Conservation (phyloP, 768 basidiomycete species). For the Scleroderma bovista region DNA sequence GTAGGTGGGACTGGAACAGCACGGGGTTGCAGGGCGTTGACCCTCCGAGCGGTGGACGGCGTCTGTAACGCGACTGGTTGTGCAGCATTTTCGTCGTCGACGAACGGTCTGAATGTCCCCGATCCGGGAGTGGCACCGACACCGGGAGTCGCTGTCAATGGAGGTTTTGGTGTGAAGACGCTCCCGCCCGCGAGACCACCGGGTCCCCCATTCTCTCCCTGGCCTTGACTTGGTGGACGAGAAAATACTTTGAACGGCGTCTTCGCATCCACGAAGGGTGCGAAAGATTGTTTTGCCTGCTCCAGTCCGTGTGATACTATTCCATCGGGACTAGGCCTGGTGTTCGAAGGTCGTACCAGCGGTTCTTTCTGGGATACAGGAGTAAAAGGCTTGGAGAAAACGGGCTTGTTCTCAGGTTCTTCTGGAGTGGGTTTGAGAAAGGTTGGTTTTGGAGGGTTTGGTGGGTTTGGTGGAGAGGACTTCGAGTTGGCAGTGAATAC, state of each 20-base stretch:
- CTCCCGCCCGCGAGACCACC: conserved; percentile 13
- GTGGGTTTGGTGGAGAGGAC: conserved; percentile 18
- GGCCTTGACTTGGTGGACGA: conserved; percentile 45
- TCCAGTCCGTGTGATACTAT: conserved; percentile 6
- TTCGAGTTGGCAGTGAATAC: conserved; percentile 25
- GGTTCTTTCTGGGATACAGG: conserved; percentile 43
- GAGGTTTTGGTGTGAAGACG: conserved; percentile 43
- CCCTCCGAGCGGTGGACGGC: conserved; percentile 17
- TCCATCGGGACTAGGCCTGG: conserved; percentile 11
- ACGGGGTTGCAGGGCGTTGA: conserved; percentile 16
- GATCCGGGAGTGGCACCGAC: conserved; percentile 2
- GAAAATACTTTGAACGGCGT: conserved; percentile 62
- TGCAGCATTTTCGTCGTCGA: conserved; percentile 14
- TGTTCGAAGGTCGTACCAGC: conserved; percentile 19
- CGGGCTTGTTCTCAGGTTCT: conserved; percentile 32
- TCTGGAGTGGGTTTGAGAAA: conserved; percentile 33
- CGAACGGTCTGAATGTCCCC: conserved; percentile 35
- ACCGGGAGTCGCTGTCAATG: conserved; percentile 8
- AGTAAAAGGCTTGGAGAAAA: conserved; percentile 63
- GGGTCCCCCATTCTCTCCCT: conserved; percentile 32
- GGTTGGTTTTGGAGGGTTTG: conserved; percentile 13
- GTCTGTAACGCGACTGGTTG: conserved; percentile 8
- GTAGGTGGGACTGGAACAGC: conserved; percentile 13
- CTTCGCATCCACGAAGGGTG: conserved; percentile 35
- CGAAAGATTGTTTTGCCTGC: conserved; percentile 33